These are phyloP conservation scores for Trichoderma sp. DNA, from an alignment of 2,329 filamentous ascomycete species.

Conservation along the genomic window DNA sequence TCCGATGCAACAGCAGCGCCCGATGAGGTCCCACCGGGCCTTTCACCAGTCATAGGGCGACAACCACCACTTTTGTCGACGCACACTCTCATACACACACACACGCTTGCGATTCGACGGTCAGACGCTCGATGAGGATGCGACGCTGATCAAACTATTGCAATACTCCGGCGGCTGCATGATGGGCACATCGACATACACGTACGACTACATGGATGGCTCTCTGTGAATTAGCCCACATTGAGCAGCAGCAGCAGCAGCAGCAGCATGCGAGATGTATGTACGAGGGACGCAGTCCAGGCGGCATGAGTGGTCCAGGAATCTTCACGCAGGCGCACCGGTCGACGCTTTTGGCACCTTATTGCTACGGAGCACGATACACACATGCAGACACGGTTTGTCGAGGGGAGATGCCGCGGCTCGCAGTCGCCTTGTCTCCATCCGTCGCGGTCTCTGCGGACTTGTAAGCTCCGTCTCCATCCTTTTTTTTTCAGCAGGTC, in stretches of 20 bases:
- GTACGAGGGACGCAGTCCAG: not conserved
- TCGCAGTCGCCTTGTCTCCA: not conserved
- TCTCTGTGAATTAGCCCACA: constrained; percentile 1
- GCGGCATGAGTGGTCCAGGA: not conserved
- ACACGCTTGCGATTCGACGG: not conserved
- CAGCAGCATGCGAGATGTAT: constrained; percentile 11
- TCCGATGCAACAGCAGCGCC: constrained; percentile 17
- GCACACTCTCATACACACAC: not conserved
- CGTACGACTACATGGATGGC: too few relatives aligned
- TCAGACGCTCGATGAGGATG: too few relatives aligned
- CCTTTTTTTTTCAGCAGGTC: constrained; percentile 33
- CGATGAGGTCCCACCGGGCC: constrained; percentile 7
- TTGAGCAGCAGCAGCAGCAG: not conserved
- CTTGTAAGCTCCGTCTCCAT: constrained; percentile 11
- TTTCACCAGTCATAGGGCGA: constrained; percentile 2
- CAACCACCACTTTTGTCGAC: not conserved
- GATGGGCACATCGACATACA: not conserved
- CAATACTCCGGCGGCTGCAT: not conserved
- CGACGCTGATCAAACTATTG: constrained; percentile 1
- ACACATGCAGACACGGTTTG: not conserved
- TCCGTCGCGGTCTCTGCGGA: not conserved
- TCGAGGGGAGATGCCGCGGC: constrained; percentile 24
- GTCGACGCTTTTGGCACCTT: not conserved
- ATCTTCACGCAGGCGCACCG: constrained; percentile 6
- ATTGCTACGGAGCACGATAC: not conserved